These are phyloP conservation scores for Spironucleus salmonicida DNA, from an alignment of 208 protist species.

Conservation along the genomic window DNA sequence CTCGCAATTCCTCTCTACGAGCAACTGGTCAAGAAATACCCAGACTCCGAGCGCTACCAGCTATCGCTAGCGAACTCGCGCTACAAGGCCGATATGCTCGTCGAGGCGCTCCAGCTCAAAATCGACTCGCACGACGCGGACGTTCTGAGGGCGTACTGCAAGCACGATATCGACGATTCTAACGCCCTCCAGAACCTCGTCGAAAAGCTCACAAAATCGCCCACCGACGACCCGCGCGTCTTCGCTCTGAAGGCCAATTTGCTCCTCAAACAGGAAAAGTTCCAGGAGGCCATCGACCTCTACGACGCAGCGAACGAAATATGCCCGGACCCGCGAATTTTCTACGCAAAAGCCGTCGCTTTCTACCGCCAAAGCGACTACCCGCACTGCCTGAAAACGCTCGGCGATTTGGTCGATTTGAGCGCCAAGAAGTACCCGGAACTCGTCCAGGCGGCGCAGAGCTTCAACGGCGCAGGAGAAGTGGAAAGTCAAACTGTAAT, in stretches of 20 bases:
- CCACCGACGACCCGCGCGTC: conserved; percentile 13
- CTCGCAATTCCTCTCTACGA: background rate
- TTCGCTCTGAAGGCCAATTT: conserved; percentile 13
- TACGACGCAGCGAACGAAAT: conserved; percentile 21
- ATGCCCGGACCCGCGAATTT: background rate
- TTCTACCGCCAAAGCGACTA: conserved; percentile 24
- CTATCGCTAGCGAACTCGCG: background rate
- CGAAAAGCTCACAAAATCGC: background rate
- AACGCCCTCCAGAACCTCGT: background rate
- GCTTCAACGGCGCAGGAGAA: no score
- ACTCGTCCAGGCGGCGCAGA: background rate
- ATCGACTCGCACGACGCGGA: background rate
- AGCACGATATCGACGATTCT: conserved; percentile 25
- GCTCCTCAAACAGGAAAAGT: conserved; percentile 8
- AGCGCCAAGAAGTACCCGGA: conserved; percentile 10
- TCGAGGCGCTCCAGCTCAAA: background rate
- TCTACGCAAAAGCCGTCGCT: conserved; percentile 16
- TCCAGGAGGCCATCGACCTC: background rate
- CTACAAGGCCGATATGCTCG: background rate
- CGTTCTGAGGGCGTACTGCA: background rate
- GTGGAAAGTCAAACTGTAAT: no score
- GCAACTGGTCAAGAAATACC: background rate
- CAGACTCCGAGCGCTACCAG: conserved; percentile 8
- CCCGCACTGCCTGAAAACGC: conserved; percentile 19
- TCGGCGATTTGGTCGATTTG: conserved; percentile 9